phyloP scores from a whole-genome alignment of 345 rosid genomes.

The Eutrema japonicum region DNA sequence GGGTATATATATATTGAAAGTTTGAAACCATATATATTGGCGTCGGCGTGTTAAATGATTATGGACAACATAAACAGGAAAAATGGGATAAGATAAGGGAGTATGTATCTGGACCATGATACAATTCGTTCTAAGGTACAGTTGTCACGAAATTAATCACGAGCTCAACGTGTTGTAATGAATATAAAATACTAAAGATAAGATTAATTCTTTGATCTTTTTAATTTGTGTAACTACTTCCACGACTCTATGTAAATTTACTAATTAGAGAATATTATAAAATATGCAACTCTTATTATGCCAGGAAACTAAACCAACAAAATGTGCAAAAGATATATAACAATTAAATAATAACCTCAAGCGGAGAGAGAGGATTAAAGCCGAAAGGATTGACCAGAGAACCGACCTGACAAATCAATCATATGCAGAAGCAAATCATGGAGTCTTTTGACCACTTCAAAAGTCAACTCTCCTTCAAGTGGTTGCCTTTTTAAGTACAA shows the following conservation, averaged over 20 bases:
- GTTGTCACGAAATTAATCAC: constrained; percentile 12
- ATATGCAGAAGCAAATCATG: constrained; percentile 26
- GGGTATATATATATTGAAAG: background rate
- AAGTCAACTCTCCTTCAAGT: constrained; percentile 47
- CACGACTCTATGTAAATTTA: constrained; percentile 16
- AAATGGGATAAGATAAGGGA: constrained; percentile 4
- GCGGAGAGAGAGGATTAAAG: constrained; percentile 38
- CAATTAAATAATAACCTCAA: background rate
- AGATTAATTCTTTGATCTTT: background rate
- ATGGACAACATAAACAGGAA: background rate
- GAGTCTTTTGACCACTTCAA: constrained; percentile 36
- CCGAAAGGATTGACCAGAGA: constrained; percentile 67
- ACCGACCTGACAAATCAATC: constrained; percentile 30
- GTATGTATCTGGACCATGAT: constrained; percentile 26
- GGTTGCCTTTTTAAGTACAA: constrained; percentile 27
- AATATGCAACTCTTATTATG: background rate
- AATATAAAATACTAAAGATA: background rate
- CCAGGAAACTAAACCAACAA: background rate
- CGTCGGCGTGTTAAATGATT: constrained; percentile 10
- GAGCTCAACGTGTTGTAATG: constrained; percentile 30
- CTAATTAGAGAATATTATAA: background rate
- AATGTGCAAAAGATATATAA: background rate
- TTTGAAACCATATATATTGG: background rate
- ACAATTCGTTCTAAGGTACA: constrained; percentile 1
- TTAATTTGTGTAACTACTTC: constrained; percentile 17